phyloP scores from a whole-genome alignment of 306 rosid species.

The Vicia villosa region DNA sequence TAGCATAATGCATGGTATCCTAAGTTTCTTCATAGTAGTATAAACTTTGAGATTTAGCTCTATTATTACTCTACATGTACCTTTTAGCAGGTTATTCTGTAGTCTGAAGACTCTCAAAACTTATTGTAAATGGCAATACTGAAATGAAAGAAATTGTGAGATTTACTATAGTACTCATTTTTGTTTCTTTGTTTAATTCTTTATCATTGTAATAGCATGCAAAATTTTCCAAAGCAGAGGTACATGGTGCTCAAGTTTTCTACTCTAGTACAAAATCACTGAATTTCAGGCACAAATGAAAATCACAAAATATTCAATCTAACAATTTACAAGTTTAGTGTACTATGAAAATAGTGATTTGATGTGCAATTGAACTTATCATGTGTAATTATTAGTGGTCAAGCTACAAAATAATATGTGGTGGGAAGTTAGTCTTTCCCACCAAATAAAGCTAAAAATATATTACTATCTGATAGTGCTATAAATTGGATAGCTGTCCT shows the following conservation, averaged over 20 bases:
- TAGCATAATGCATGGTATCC: slow-evolving; percentile 32
- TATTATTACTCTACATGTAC: slow-evolving; percentile 25
- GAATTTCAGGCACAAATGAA: no score
- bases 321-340: neutral
- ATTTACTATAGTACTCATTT: neutral
- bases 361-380: neutral
- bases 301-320: no score
- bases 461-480: neutral
- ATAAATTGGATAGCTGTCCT: neutral
- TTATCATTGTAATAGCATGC: neutral
- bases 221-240: neutral
- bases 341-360: neutral
- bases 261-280: neutral
- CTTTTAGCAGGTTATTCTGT: slow-evolving; percentile 27
- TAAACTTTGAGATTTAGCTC: slow-evolving; percentile 47
- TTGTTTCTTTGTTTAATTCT: neutral
- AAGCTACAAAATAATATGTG: neutral
- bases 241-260: neutral
- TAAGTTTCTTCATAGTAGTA: slow-evolving; percentile 32
- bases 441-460: neutral
- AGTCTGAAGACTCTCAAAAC: slow-evolving; percentile 35
- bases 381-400: neutral
- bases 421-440: neutral
- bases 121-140: slow-evolving; percentile 50
- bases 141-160: slow-evolving; percentile 29